Conservation (phyloP, 495 filamentous ascomycete genomes). For the Daldinia vernicosa region DNA sequence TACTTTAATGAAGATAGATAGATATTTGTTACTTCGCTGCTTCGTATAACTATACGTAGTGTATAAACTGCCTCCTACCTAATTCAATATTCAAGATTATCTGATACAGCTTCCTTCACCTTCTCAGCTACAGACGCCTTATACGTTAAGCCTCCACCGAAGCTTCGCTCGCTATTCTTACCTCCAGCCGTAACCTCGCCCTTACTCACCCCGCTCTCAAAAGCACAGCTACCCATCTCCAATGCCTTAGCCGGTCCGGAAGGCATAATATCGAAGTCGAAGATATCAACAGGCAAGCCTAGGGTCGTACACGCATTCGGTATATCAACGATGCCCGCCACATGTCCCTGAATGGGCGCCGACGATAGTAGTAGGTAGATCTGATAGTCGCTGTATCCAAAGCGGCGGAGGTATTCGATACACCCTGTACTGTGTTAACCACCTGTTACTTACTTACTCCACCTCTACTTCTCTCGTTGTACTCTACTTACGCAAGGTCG, state of each 20-base stretch:
- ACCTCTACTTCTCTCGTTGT: neutral
- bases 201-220: constrained; percentile 62
- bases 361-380: constrained; percentile 89
- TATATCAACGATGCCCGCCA: constrained; percentile 94
- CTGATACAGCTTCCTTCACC: constrained; percentile 20
- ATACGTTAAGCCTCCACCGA: constrained; percentile 62
- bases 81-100: too few relatives aligned
- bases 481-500: constrained; percentile 71
- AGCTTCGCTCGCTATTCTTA: constrained; percentile 57
- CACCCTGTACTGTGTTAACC: constrained; percentile 38
- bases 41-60: too few relatives aligned
- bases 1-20: neutral
- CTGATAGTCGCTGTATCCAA: constrained; percentile 80
- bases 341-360: constrained; percentile 89
- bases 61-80: too few relatives aligned
- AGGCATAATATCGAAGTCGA: constrained; percentile 91
- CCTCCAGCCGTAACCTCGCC: constrained; percentile 56
- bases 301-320: constrained; percentile 86
- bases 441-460: neutral
- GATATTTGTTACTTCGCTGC: too few relatives aligned
- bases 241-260: constrained; percentile 64
- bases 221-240: constrained; percentile 83
- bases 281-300: constrained; percentile 93
- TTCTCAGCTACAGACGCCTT: constrained; percentile 44
- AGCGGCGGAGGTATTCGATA: constrained; percentile 88